A percentile compares a stretch with the other conserved stretches of the same genome.
These are phyloP conservation scores for Vitis hybrid DNA, from an alignment of 177 flowering plant species.

Conservation along the genomic window DNA sequence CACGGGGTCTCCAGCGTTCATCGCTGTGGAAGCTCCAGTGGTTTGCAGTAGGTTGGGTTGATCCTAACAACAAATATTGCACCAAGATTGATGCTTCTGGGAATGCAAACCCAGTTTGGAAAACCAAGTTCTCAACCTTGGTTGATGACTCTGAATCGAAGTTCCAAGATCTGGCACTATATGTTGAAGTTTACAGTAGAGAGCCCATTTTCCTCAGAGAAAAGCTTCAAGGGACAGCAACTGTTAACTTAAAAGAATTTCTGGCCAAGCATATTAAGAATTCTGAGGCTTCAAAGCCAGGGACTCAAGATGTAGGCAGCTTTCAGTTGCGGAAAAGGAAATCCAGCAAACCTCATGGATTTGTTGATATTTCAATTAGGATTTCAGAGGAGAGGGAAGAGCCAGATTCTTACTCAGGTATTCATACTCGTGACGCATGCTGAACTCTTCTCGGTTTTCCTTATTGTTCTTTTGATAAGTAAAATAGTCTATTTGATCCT, in stretches of 20 bases:
- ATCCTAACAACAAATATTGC: constrained; percentile 72
- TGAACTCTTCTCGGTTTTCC: too few relatives aligned
- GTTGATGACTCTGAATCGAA: constrained; percentile 47
- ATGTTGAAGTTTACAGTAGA: constrained; percentile 76
- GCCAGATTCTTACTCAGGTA: constrained; percentile 40
- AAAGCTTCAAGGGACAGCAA: constrained; percentile 72
- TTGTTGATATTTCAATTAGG: constrained; percentile 67
- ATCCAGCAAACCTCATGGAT: constrained; percentile 72
- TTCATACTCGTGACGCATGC: neutral
- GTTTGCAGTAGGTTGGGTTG: constrained; percentile 91
- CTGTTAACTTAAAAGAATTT: constrained; percentile 62
- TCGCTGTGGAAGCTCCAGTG: constrained; percentile 79
- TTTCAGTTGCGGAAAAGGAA: constrained; percentile 59
- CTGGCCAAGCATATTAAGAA: constrained; percentile 43
- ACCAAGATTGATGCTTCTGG: constrained; percentile 70
- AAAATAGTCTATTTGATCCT: too few relatives aligned
- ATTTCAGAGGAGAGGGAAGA: constrained; percentile 52
- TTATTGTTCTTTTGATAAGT: too few relatives aligned
- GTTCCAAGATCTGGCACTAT: constrained; percentile 38
- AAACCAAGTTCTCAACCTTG: constrained; percentile 64
- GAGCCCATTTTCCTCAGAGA: constrained; percentile 83
- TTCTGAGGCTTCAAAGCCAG: constrained; percentile 24
- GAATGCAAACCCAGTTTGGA: constrained; percentile 74
- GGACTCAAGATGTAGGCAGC: constrained; percentile 57
- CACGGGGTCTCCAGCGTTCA: constrained; percentile 58